Evolutionary conservation across 164 flowering plant genomes (phyloP), one percentile per base, ranked within the genome.

Genomic region (Macadamia integrifolia): DNA sequence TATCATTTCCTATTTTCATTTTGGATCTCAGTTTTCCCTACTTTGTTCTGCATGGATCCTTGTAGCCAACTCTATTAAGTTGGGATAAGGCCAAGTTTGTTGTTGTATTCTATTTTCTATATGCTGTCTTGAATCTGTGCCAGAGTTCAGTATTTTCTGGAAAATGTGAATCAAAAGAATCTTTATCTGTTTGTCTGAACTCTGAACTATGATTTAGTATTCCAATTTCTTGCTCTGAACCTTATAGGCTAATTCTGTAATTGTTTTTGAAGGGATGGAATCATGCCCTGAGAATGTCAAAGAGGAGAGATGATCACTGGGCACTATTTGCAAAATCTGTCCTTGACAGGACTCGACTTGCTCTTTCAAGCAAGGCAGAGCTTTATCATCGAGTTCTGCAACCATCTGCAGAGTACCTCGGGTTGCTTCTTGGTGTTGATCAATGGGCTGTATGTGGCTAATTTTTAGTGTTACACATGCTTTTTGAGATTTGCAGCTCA

Each of bases 331-430:
- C 99, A 65, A 94, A 94, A 77, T 88, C 99, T 61, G 89, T 89
- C 60, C 98, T 94, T 69, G 99, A 94, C 78, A 83, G 99, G 74
- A 88, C 93, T 61, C 90, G 98, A 56, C 96, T 94, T 71, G 88
- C 97, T 58, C 92, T 94, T 70, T 79, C 96, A 71, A 86, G 76
- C 83, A 94, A 88, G 78, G 95, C 93, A 63, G 99, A 94, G 79
- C 80, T 77, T 70, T 94, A 92, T 79, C 90, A 84, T 53, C 78
- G 71, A 56, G 64, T 90, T 68, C 73, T 94, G 81, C 99, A 94
- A 73, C 99, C 96, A 57, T 88, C 99, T 31, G 99, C 98, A 6
- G 93, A 89, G 76, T 90, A 94, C 75, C 94, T 94, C 59, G 99
- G 98, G 58, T 79, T 90, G 58, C 77, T 72, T 71, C 93, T 94